Percentiles rank a stretch among this genome's conserved stretches.
Evolutionary conservation across 257 asterid species (phyloP).

Genomic region (Nicotiana benthamiana): DNA sequence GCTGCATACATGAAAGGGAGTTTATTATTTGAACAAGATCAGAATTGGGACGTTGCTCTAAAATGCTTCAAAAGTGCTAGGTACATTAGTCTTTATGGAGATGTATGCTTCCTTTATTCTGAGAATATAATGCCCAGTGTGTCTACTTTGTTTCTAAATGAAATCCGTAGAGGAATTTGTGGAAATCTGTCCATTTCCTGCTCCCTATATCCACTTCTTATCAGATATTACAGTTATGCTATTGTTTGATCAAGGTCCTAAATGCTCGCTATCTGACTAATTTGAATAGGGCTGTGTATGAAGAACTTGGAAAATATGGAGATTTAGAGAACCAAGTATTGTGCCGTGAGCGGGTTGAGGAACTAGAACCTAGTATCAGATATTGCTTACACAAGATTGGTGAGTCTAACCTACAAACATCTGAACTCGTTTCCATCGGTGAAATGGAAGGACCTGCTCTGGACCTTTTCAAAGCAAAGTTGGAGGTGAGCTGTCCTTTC

Average conservation of each 20-base stretch:
- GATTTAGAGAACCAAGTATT: conserved; percentile 82
- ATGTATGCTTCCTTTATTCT: not conserved
- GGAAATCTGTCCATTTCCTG: not conserved
- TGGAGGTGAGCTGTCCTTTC: conserved; percentile 55
- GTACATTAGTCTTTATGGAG: conserved; percentile 23
- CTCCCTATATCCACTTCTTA: not conserved
- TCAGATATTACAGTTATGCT: not conserved
- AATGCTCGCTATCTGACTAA: conserved; percentile 14
- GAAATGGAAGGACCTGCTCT: conserved; percentile 97
- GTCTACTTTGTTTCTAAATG: not conserved
- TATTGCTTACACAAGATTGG: conserved; percentile 91
- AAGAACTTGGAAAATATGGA: conserved; percentile 96
- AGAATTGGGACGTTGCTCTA: conserved; percentile 84
- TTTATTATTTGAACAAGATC: conserved; percentile 87
- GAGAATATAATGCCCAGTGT: not conserved
- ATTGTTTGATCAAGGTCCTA: conserved; percentile 2
- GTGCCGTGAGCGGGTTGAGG: conserved; percentile 94
- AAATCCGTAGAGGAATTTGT: not conserved
- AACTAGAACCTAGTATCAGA: conserved; percentile 82
- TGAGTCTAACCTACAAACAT: conserved; percentile 74
- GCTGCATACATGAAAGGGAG: conserved; percentile 94
- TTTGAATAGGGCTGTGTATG: conserved; percentile 83
- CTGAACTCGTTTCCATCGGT: conserved; percentile 73
- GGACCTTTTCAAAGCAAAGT: conserved; percentile 85
- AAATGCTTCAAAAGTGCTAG: conserved; percentile 91